Conservation (phyloP, 306 rosid species). For the Cicer bijugum region DNA sequence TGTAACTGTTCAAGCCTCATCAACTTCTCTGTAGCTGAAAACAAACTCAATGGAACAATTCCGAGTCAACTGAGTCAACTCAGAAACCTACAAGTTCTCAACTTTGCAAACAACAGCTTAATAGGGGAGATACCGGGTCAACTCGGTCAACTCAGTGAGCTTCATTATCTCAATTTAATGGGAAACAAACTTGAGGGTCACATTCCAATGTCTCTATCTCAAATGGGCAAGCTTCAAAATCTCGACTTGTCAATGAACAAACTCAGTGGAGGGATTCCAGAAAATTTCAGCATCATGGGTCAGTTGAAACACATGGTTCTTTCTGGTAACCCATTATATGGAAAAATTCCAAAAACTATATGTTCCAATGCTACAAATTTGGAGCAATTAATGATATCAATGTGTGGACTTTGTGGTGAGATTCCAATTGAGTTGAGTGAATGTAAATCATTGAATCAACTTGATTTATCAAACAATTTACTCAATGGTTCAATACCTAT, state of each 20-base stretch:
- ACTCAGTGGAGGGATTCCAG: constrained; percentile 68
- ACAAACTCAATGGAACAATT: constrained; percentile 64
- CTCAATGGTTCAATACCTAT: constrained; percentile 73
- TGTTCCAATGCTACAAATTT: constrained; percentile 76
- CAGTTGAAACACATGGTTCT: constrained; percentile 57
- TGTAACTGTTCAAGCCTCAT: constrained; percentile 73
- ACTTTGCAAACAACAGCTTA: constrained; percentile 67
- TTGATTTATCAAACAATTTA: constrained; percentile 73
- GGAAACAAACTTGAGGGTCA: constrained; percentile 68
- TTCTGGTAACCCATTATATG: constrained; percentile 59
- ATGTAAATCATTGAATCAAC: constrained; percentile 63
- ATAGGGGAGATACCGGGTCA: constrained; percentile 75
- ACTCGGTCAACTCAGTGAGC: constrained; percentile 64
- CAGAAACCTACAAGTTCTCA: constrained; percentile 57
- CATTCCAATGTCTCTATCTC: constrained; percentile 62
- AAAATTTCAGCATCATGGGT: constrained; percentile 62
- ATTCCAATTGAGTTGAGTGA: constrained; percentile 70
- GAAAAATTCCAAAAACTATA: constrained; percentile 61
- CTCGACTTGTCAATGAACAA: constrained; percentile 75
- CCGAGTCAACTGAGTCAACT: constrained; percentile 68
- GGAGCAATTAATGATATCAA: constrained; percentile 55
- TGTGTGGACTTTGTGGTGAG: constrained; percentile 57
- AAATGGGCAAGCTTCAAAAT: constrained; percentile 66
- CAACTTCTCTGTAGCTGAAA: constrained; percentile 54
- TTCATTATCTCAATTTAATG: constrained; percentile 61